Evolutionary conservation across 73 alveolate species (phyloP), one percentile per base, ranked within the genome.

Genomic region (Uronychia setigera): DNA sequence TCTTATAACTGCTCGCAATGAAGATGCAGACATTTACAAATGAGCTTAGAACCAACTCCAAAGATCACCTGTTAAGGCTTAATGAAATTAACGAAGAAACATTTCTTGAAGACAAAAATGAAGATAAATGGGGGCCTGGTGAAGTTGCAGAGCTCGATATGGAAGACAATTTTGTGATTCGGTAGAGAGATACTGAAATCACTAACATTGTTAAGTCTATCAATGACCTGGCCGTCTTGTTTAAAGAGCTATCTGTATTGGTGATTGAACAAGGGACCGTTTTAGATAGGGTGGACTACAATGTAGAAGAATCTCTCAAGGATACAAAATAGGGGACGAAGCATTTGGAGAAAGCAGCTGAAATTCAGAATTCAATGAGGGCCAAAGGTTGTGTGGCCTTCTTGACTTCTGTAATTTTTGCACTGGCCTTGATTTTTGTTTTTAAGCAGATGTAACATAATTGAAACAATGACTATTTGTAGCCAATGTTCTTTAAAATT

Each of bases 181-280:
- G 87, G 31, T 58, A 74, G 74, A 92, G 96, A 92, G 96, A 94
- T 35, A 83, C 88, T 58, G 98, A 94, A 79, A 91, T 97, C 32
- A 93, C 86, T 74, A 77, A 86, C 26, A 81, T 97, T 31, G 98
- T 95, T 67, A 83, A 80, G 74, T 84, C 90, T 35, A 96, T 96
- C 29, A 93, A 92, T 35, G 98, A 97, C 83, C 92, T 97, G 33
- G 97, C 99, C n/a, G 88, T 82, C 26, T 32, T 96, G 32, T 97
- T 96, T 88, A 95, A 96, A 88, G 99, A 97, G 35, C 94, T 97
- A 85, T 90, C 93, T 46, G 88, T 78, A 26, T 82, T 96, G 32
- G 98, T 97, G 14, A 91, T 93, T 82, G 98, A 97, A 83, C 95
- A 97, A 87, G 99, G 99, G 0, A 93, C 99, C 0, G 94, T 97